Percentiles rank a stretch among this genome's conserved stretches.
Evolutionary conservation across 768 basidiomycete species (phyloP).

Genomic region (Dentipellis sp.): DNA sequence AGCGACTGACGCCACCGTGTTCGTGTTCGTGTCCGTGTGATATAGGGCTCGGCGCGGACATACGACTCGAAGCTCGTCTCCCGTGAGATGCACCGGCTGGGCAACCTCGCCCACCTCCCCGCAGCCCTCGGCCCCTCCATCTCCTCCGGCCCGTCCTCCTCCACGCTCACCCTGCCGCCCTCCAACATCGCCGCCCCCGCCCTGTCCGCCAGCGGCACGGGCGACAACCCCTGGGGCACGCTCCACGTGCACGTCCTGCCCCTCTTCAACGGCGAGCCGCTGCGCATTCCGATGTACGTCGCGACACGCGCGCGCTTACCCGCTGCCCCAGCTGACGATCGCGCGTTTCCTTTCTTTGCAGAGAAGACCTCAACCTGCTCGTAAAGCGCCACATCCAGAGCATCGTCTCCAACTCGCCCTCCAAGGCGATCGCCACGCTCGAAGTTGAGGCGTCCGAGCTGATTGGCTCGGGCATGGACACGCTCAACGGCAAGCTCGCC

Average conservation of each 20-base stretch:
- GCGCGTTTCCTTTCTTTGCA: no score
- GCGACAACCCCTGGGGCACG: constrained; percentile 71
- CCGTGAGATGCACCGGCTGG: constrained; percentile 80
- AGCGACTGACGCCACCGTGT: not conserved
- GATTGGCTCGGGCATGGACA: constrained; percentile 84
- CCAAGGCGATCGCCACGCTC: constrained; percentile 63
- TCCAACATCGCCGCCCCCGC: constrained; percentile 12
- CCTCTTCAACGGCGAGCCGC: constrained; percentile 83
- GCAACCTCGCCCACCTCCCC: constrained; percentile 46
- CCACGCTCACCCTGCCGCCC: constrained; percentile 28
- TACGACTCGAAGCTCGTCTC: constrained; percentile 76
- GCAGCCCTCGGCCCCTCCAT: constrained; percentile 41
- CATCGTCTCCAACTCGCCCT: constrained; percentile 63
- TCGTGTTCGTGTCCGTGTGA: no score
- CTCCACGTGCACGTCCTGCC: constrained; percentile 85
- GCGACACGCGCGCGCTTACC: not conserved
- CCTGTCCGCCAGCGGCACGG: constrained; percentile 24
- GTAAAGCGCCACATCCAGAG: constrained; percentile 72
- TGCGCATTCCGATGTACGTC: constrained; percentile 74
- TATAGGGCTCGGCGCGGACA: constrained; percentile 51
- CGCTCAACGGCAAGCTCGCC: constrained; percentile 75
- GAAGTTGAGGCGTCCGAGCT: constrained; percentile 77
- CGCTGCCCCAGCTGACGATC: not conserved
- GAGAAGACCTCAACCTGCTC: constrained; percentile 81
- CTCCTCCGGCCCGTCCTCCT: constrained; percentile 39